A percentile compares a stretch with the other conserved stretches of the same genome.
Evolutionary conservation across 345 rosid genomes (phyloP).

Genomic region (Euclidium syriacum): DNA sequence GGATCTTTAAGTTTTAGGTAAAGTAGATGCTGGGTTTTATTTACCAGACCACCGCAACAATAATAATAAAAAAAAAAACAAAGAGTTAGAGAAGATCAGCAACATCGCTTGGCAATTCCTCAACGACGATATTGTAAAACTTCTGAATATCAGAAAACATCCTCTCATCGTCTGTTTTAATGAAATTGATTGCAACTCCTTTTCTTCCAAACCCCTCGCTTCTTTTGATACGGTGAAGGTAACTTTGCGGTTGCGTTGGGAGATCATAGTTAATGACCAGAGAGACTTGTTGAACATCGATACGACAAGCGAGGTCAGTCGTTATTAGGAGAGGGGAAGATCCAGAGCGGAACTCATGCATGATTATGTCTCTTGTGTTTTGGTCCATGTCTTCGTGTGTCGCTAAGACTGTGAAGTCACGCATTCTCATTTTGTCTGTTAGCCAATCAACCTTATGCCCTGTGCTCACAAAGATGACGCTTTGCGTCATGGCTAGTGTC

Average conservation of each 20-base stretch:
- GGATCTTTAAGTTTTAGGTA: too few relatives aligned
- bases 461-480: constrained; percentile 86
- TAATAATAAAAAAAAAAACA: neutral
- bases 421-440: constrained; percentile 71
- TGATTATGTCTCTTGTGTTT: constrained; percentile 79
- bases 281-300: constrained; percentile 91
- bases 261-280: constrained; percentile 80
- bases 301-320: constrained; percentile 84
- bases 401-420: constrained; percentile 88
- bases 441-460: constrained; percentile 93
- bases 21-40: too few relatives aligned
- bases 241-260: constrained; percentile 86
- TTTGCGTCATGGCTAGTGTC: constrained; percentile 82
- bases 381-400: constrained; percentile 97
- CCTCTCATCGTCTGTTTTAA: constrained; percentile 59
- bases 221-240: constrained; percentile 80
- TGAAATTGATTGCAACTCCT: constrained; percentile 78
- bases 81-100: constrained; percentile 54
- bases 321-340: constrained; percentile 86
- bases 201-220: constrained; percentile 87
- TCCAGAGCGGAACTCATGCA: constrained; percentile 81
- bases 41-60: neutral
- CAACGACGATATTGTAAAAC: constrained; percentile 56
- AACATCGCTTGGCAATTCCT: constrained; percentile 61
- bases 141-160: constrained; percentile 69